Evolutionary conservation across 345 rosid species (phyloP).

Genomic region (Acer campestre): DNA sequence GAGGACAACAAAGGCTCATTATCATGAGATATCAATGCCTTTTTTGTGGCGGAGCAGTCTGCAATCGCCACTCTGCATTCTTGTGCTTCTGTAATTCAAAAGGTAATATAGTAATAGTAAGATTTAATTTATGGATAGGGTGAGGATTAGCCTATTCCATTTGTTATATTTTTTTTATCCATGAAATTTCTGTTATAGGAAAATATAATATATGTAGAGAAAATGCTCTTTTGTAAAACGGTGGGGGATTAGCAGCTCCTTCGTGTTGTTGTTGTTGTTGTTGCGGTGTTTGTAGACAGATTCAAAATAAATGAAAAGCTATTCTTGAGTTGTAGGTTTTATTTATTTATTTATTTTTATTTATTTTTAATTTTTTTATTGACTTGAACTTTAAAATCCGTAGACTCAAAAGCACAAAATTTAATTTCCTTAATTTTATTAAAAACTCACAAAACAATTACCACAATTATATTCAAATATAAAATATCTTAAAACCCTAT

Average conservation of each 20-base stretch:
- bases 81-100: constrained; percentile 12
- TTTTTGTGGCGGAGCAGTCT: background rate
- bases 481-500: too few species aligned
- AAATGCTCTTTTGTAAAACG: constrained; percentile 3
- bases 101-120: constrained; percentile 8
- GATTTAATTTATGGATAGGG: constrained; percentile 24
- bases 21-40: constrained; percentile 13
- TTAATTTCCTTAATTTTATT: too few species aligned
- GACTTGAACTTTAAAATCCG: too few species aligned
- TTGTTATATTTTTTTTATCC: background rate
- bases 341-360: too few species aligned
- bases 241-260: constrained; percentile 2
- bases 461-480: too few species aligned
- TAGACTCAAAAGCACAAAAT: too few species aligned
- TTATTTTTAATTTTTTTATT: too few species aligned
- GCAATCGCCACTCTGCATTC: background rate
- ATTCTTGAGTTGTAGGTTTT: background rate
- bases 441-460: too few species aligned
- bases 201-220: constrained; percentile 6
- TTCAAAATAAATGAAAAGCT: background rate
- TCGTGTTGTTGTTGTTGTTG: background rate
- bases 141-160: constrained; percentile 12
- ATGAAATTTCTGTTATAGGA: constrained; percentile 9
- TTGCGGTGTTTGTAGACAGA: background rate
- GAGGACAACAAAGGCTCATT: constrained; percentile 37